Evolutionary conservation across 257 asterid species (phyloP), one percentile per base, ranked within the genome.

Genomic region (Nicotiana undulata): DNA sequence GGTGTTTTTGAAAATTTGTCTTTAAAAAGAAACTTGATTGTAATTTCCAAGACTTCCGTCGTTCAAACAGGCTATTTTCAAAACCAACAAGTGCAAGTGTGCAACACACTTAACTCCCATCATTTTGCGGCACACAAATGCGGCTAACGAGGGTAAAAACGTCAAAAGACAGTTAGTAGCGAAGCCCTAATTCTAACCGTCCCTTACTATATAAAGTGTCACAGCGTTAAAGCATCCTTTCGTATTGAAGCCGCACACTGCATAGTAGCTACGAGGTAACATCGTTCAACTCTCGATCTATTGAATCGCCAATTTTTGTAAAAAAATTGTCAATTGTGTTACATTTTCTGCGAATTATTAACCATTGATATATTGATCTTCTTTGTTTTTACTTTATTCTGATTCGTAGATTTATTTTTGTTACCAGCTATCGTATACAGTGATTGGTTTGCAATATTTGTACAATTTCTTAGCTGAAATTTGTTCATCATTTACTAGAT

Each of bases 241-340:
- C 0, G 31, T 0, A 3, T 15, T 28, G 37, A 16, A 10, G 79
- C 77, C 9, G 79, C 79, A 58, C 24, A 24, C 3, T 74, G 16
- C 16, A 18, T 24, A 26, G 2, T 4, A 24, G 16, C 58, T 26
- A 37, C 22, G 78, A 83, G 89, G 89, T 86, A 83, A 32, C 29
- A 56, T 26, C 76, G 82, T 74, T 81, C 29, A 28, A 46, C 55
- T 77, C 7, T 24, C 17, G 12, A 76, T 63, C 34, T 4, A 20
- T 16, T n/a, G 3, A 40, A 2, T 40, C 49, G 10, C 10, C 49
- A 34, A 3, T 9, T 5, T 29, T 22, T 12, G 4, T 8, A n/a
- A 0, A 12, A 44, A 12, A 1, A 22, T 7, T 70, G 8, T 70
- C 37, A 3, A 22, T 13, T 22, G 15, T 70, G 15, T 44, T 44